Evolutionary conservation across 768 basidiomycete species (phyloP).

Genomic region (Mycena maculata): DNA sequence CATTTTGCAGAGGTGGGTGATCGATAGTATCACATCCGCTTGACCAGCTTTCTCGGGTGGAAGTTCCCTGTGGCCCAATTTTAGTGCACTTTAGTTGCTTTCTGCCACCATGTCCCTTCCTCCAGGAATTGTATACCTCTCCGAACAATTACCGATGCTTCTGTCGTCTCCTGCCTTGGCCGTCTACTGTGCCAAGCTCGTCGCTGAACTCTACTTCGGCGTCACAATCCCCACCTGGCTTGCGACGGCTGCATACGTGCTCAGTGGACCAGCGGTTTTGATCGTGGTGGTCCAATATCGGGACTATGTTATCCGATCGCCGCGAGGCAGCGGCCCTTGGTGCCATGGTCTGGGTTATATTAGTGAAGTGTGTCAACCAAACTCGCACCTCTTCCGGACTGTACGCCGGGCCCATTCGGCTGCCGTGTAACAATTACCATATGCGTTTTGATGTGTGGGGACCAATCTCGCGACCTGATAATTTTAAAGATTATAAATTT

Average conservation of each 20-base stretch:
- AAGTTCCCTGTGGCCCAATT: too few relatives aligned
- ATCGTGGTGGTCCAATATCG: constrained; percentile 17
- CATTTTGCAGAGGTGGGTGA: too few relatives aligned
- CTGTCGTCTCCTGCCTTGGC: constrained; percentile 3
- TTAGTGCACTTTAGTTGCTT: too few relatives aligned
- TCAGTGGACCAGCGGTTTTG: constrained; percentile 17
- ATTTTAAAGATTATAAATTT: too few relatives aligned
- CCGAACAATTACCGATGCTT: constrained; percentile 17
- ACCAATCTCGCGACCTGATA: too few relatives aligned
- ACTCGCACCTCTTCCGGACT: too few relatives aligned
- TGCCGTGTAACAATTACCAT: too few relatives aligned
- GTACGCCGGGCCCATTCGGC: too few relatives aligned
- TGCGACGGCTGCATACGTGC: background rate
- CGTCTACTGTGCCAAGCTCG: constrained; percentile 3
- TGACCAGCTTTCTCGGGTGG: too few relatives aligned
- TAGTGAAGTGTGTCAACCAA: too few relatives aligned
- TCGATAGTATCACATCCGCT: too few relatives aligned
- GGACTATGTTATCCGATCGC: background rate
- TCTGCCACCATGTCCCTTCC: constrained; percentile 22
- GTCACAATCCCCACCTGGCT: constrained; percentile 2
- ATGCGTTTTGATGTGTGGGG: too few relatives aligned
- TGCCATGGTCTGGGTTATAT: constrained; percentile 13
- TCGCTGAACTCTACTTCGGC: background rate
- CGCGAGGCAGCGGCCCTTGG: constrained; percentile 21
- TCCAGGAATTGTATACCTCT: constrained; percentile 28